These are phyloP conservation scores for Bonia amplexicaulis DNA, from an alignment of 176 grass and related monocot species.

Conservation along the genomic window DNA sequence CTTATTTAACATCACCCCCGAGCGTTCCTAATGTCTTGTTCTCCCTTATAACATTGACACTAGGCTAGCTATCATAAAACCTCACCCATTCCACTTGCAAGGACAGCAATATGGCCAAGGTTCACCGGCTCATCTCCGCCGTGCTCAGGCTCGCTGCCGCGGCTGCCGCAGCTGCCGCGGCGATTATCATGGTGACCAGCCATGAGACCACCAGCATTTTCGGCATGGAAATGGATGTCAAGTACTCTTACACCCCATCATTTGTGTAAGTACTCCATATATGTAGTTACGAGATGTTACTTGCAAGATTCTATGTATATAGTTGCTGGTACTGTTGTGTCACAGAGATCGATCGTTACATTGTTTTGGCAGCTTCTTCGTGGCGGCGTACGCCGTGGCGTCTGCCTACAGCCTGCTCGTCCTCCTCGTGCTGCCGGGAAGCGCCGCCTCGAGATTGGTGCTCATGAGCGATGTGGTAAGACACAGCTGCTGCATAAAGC, in stretches of 20 bases:
- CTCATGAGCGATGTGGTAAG: conserved; percentile 65
- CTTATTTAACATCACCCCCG: conserved; percentile 1
- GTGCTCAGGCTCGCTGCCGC: conserved; percentile 59
- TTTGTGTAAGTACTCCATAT: conserved; percentile 42
- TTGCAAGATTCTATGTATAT: neutral
- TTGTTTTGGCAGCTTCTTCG: conserved; percentile 61
- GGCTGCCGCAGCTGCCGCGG: conserved; percentile 33
- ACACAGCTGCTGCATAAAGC: neutral
- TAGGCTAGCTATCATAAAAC: neutral
- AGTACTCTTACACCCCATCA: conserved; percentile 74
- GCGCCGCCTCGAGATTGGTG: conserved; percentile 43
- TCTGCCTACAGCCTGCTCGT: conserved; percentile 59
- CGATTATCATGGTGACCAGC: conserved; percentile 86
- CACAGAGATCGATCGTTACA: neutral
- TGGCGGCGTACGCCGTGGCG: conserved; percentile 54
- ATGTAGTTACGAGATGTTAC: neutral
- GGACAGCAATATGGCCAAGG: conserved; percentile 45
- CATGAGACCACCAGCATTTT: conserved; percentile 65
- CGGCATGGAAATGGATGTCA: conserved; percentile 74
- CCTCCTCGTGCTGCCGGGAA: conserved; percentile 41
- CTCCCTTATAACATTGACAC: neutral
- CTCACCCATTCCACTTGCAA: neutral
- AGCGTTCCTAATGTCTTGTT: neutral
- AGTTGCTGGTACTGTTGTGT: neutral
- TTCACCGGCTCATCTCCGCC: conserved; percentile 23